Percentiles rank a stretch among this genome's conserved stretches.
Conservation (phyloP, 768 basidiomycete species). For the Pleurotus giganteus region DNA sequence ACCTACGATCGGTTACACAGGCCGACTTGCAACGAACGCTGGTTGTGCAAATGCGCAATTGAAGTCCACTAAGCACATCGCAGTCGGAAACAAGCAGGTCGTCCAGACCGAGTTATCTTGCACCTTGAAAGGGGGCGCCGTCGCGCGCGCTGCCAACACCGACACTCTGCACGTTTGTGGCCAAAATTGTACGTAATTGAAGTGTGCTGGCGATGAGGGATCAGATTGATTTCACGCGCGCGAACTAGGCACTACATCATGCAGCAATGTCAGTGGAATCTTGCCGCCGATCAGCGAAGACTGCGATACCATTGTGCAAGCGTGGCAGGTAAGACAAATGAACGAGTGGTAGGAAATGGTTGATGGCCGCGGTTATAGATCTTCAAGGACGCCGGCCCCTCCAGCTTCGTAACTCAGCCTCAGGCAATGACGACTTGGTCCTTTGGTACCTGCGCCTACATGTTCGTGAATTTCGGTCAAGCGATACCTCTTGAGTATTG, state of each 20-base stretch:
- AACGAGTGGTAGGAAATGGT: not conserved
- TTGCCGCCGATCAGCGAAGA: slow-evolving; percentile 8
- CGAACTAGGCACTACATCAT: slow-evolving; percentile 2
- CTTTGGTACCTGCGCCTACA: slow-evolving; percentile 8
- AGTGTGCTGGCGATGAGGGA: not conserved
- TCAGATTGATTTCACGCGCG: not conserved
- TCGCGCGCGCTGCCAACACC: not conserved
- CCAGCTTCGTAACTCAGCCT: slow-evolving; percentile 8
- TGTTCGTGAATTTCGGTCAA: slow-evolving; percentile 4
- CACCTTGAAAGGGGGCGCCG: not conserved
- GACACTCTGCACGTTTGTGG: not conserved
- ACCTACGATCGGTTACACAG: not conserved
- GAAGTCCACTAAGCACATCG: not conserved
- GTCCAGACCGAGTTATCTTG: not conserved
- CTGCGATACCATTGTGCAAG: not conserved
- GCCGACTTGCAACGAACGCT: not conserved
- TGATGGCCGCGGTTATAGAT: not conserved
- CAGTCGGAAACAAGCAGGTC: slow-evolving; percentile 4
- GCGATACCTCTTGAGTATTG: not conserved
- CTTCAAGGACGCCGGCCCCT: not conserved
- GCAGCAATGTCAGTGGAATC: slow-evolving; percentile 3
- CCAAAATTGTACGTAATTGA: not conserved
- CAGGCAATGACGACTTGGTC: not conserved
- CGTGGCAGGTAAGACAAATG: not conserved
- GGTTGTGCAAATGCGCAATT: not conserved